Base-by-base conservation (phyloP, 495 filamentous ascomycete species). In the Friedmanniomyces endolithicus region DNA sequence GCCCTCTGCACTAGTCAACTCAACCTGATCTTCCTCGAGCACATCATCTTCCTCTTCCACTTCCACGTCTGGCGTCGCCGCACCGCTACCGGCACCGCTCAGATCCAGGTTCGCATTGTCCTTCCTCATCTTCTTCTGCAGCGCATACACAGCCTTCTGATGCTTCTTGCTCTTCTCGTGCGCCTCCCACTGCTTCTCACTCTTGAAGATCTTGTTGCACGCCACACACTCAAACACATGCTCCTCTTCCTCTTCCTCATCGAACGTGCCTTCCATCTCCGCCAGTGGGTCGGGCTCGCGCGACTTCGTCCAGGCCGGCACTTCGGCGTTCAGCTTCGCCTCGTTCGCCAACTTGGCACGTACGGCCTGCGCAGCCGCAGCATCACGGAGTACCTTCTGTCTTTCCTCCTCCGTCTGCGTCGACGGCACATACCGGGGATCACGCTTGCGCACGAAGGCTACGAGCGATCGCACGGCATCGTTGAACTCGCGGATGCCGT, bases 151-250 rank as follows among this genome's bases (percentile, higher is more conserved):
- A 2, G 86, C 85, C 64, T 94, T 95, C 43, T 81, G 63, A 64
- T 99, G 92, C 65, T 96, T 97, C 65, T 94, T 97, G 72, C 89
- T 95, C 68, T 83, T 86, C 70, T 97, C 90, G 63, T 99, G 92
- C n/a, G 85, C 81, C 64, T 90, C 81, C 56, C 82, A 90, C 61
- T 96, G 92, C 60, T 85, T 86, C 64, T 95, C 83, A 53, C 88
- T 95, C 66, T 94, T 94, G 74, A 97, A 99, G 2, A 62, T 83
- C 70, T 99, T 99, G 63, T 79, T 77, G 65, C 92, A 99, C 20
- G 86, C 85, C 49, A 97, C 82, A 65, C 92, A 99, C 65, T 96
- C 92, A 52, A 87, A 86, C 31, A 76, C 70, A 55, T 83, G 73
- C 50, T 76, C 66, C 53, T 76, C 74, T 20, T 65, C 66, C 58